Evolutionary conservation across 257 asterid species (phyloP), one percentile per base, ranked within the genome.

Genomic region (Gardenia jasminoides): DNA sequence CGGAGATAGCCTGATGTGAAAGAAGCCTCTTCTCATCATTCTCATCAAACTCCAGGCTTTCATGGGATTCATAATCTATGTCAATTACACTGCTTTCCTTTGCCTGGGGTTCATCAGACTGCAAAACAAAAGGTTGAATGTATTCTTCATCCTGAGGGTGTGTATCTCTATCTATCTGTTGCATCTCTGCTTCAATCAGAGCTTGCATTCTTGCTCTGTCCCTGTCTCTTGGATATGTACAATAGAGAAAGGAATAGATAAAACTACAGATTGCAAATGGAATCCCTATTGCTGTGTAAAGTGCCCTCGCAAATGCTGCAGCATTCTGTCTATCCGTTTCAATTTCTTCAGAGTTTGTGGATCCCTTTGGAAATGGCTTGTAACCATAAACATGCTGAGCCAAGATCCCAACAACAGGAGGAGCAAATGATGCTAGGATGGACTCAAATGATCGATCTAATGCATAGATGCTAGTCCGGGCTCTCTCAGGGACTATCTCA

Each of bases 221-320:
- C 39, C 98, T 85, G 77, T 93, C 97, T 79, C 94, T 87, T 0
- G 96, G 98, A 61, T 91, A 93, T 0, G 98, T 90, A 52, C 94
- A 90, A 16, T 93, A 90, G 70, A 93, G 91, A 76, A 91, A 88
- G 22, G 98, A 88, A 82, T 93, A 95, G 84, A 93, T 72, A 64
- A 78, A 79, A 61, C 94, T 90, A 76, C 99, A 92, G 22, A 92
- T 73, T 0, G 89, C 82, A 81, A 93, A 87, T 13, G 99, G 99
- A 61, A 92, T 84, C 66, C 97, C 95, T 78, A 93, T 95, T 26
- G 98, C 89, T n/a, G 96, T 85, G 91, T 91, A 93, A 15, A 93
- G 94, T 26, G 98, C 99, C 83, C 90, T 95, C 8, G 97, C 97
- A 33, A 95, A 93, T 30, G 99, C 90, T 61, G 88, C 91, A 26